A percentile compares a stretch with the other conserved stretches of the same genome.
These are phyloP conservation scores for Colletotrichum aenigma DNA, from an alignment of 2,329 filamentous ascomycete species.

Conservation along the genomic window DNA sequence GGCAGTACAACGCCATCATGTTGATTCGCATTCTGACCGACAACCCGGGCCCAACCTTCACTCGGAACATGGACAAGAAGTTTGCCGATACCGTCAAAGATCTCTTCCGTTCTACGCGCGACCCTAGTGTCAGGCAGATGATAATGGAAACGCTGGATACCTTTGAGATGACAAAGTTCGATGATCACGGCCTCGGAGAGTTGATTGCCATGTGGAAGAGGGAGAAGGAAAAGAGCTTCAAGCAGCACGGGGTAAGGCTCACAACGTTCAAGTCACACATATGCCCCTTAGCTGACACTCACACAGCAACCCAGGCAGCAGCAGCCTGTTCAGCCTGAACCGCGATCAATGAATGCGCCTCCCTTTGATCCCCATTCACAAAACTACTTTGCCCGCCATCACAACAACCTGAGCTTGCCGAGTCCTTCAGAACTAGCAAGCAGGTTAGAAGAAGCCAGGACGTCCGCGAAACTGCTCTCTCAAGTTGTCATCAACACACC, in stretches of 20 bases:
- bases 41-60: slow-evolving; percentile 90
- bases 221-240: slow-evolving; percentile 73
- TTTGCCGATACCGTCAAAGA: slow-evolving; percentile 80
- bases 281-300: slow-evolving; percentile 12
- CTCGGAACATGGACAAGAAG: slow-evolving; percentile 85
- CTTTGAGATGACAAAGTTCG: slow-evolving; percentile 72
- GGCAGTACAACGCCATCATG: slow-evolving; percentile 97
- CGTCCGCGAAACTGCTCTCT: slow-evolving; percentile 88
- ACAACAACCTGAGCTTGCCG: slow-evolving; percentile 60
- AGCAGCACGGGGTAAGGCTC: slow-evolving; percentile 52
- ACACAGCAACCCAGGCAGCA: not conserved
- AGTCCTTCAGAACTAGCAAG: slow-evolving; percentile 77
- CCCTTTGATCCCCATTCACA: slow-evolving; percentile 48
- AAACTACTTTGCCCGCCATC: slow-evolving; percentile 62
- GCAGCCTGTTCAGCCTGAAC: slow-evolving; percentile 27
- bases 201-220: slow-evolving; percentile 88
- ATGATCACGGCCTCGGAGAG: slow-evolving; percentile 75
- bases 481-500: slow-evolving; percentile 90
- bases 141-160: slow-evolving; percentile 84
- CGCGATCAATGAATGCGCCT: slow-evolving; percentile 46
- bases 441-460: slow-evolving; percentile 87
- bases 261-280: not conserved
- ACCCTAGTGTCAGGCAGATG: slow-evolving; percentile 82
- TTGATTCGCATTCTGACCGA: slow-evolving; percentile 88
- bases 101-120: slow-evolving; percentile 71